Evolutionary conservation across 2,329 filamentous ascomycete genomes (phyloP), one percentile per base, ranked within the genome.

Genomic region (Fusarium sp.): DNA sequence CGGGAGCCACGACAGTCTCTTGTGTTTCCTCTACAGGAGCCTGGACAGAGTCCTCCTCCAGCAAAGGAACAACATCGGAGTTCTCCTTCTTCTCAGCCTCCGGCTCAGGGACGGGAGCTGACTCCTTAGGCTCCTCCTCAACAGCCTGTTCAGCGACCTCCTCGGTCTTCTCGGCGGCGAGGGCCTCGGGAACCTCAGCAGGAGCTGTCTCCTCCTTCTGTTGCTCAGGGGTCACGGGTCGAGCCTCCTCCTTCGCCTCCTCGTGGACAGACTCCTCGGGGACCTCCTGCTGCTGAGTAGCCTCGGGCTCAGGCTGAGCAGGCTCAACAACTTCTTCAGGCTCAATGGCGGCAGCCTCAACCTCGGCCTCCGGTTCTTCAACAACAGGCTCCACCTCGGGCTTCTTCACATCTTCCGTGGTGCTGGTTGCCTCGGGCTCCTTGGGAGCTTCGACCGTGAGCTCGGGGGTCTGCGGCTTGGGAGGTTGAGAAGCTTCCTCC

Each of bases 251-350:
- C n/a, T 63, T 41, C 39, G 65, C 43, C 27, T 37, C 20, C 59
- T 67, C 52, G 7, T 65, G 18, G 18, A 29, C 56, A 39, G 41
- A 33, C 37, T 72, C 71, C 54, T 74, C 64, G 2, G 64, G 22
- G 7, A 37, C 48, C 13, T 50, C 29, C 27, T 73, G 58, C 41
- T 67, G 45, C 31, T 70, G 56, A 9, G 18, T 27, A 37, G 64
- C 62, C 31, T 77, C 68, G n/a, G 69, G 39, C 33, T 71, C 43
- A 7, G 61, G 50, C 16, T 65, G 29, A 13, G 41, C 64, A 18
- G 71, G 20, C 18, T 78, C 69, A 6, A 58, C 63, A 9, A 48
- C 71, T 56, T 80, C 70, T n/a, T 74, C 54, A 29, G 62, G 58
- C 22, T 75, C 67, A 18, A 68, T 64, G 37, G 68, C 58, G 11